Evolutionary conservation across 805 yeast species (phyloP), one percentile per base, ranked within the genome.

Genomic region (Myxozyma sirexii): DNA sequence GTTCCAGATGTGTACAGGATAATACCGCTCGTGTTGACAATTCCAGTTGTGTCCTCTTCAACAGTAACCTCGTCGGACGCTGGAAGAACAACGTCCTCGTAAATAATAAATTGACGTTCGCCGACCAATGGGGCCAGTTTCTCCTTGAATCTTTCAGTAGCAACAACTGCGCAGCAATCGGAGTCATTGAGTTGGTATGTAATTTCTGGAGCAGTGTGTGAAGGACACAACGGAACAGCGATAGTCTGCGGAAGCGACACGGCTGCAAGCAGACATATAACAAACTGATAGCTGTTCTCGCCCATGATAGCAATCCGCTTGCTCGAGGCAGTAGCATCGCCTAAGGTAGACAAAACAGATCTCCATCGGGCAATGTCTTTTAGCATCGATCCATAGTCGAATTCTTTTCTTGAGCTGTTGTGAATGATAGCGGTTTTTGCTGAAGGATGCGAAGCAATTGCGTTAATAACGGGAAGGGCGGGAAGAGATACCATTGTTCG

Each of bases 1-100:
- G 75, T 72, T 12, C 75, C 75, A n/a, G 74, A 70, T 1, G 75
- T 72, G 65, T 72, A 72, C 19, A 72, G 62, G 49, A 72, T 72
- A 42, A 65, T 72, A 63, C 61, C 78, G 39, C 60, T 49, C 4
- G 50, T 15, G 41, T 49, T 43, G 35, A 26, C 49, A 5, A 37
- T 43, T 26, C 44, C 59, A 12, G 45, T 26, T 12, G 48, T 24
- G 24, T 47, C 63, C 33, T 41, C 54, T 31, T 33, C 45, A 13
- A 53, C 26, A 7, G 46, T n/a, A 31, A 55, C 54, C 1, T 41
- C 52, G 19, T 41, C 44, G 13, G 53, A 23, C 19, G 37, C 54
- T 10, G 61, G 56, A 6, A 62, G 37, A 24, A 44, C 61, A 44
- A 54, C 53, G n/a, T 63, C 68, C 19, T 68, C 70, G 54, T 31